These are phyloP conservation scores for Apiospora koreana DNA, from an alignment of 2,329 filamentous ascomycete species.

Conservation along the genomic window DNA sequence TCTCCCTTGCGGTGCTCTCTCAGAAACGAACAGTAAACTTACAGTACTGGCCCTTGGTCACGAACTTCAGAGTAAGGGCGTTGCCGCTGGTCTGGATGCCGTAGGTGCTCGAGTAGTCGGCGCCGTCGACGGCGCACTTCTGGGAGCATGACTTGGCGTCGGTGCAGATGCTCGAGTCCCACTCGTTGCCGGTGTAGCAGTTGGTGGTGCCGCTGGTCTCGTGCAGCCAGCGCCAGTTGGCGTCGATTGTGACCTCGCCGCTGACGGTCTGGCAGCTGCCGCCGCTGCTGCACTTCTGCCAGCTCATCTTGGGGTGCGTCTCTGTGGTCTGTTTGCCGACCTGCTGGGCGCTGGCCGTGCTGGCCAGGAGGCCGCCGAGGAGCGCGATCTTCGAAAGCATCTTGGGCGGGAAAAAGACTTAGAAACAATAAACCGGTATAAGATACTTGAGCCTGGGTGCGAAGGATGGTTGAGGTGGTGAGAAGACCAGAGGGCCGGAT, in stretches of 20 bases:
- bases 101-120: conserved; percentile 45
- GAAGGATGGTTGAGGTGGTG: neutral
- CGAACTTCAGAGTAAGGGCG: conserved; percentile 49
- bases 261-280: conserved; percentile 44
- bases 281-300: conserved; percentile 44
- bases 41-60: conserved; percentile 45
- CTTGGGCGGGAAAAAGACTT: neutral
- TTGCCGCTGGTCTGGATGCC: conserved; percentile 47
- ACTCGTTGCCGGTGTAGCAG: conserved; percentile 47
- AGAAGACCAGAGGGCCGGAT: conserved; percentile 2
- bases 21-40: neutral
- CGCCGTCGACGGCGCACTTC: conserved; percentile 46
- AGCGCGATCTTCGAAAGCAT: conserved; percentile 29
- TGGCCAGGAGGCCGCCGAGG: conserved; percentile 36
- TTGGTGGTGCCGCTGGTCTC: conserved; percentile 41
- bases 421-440: neutral
- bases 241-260: conserved; percentile 47
- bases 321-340: conserved; percentile 40
- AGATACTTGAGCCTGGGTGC: neutral
- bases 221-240: conserved; percentile 55
- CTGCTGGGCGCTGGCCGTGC: conserved; percentile 38
- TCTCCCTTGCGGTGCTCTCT: neutral
- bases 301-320: conserved; percentile 46
- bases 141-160: conserved; percentile 38
- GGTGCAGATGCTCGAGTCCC: conserved; percentile 37